Base-by-base conservation (phyloP, 768 basidiomycete genomes). In the Trametes meyenii region DNA sequence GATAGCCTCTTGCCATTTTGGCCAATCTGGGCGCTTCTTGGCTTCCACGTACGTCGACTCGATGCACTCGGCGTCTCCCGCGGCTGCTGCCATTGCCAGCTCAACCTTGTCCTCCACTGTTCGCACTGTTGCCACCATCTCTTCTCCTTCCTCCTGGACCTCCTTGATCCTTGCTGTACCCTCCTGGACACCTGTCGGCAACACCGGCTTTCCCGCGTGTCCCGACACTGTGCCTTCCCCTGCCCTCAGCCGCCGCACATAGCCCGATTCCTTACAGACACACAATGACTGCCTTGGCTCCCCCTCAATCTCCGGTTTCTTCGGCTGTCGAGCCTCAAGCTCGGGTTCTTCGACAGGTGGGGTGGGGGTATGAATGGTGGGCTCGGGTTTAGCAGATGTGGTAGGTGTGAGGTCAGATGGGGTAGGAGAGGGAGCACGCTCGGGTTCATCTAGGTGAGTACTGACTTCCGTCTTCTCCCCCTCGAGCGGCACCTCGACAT, bases 1-100 rank as follows among this genome's bases (percentile, higher is more conserved):
- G 17, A 58, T 58, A 1, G 63, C 60, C 10, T 61, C 63, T 12
- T 61, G 12, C 66, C 66, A 67, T 14, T 45, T 44, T 16, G 62
- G 39, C 62, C 58, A 63, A 36, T 66, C 65, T 3, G 53, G 58
- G 17, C 62, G 54, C 14, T 35, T 49, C 64, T 58, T 58, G 6
- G 56, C 56, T 48, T 58, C 56, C 39, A 11, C 12, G 39, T 50
- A 58, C 29, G 26, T 35, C 42, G 50, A 50, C 43, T 46, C 61
- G 36, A 50, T 38, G 29, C 43, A 49, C 46, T 49, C 46, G 5
- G 24, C 46, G 7, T 49, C 26, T 14, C 46, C 46, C 26, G 44
- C 29, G 13, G 46, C 46, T 49, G 46, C 46, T 33, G 46, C 46
- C 46, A 49, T 49, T 17, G 46, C 23, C 17, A 49, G 46, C 46